Percentiles rank a stretch among this genome's conserved stretches.
Conservation (phyloP, 192 early-diverging fungal species). For the Allomyces arbusculus region DNA sequence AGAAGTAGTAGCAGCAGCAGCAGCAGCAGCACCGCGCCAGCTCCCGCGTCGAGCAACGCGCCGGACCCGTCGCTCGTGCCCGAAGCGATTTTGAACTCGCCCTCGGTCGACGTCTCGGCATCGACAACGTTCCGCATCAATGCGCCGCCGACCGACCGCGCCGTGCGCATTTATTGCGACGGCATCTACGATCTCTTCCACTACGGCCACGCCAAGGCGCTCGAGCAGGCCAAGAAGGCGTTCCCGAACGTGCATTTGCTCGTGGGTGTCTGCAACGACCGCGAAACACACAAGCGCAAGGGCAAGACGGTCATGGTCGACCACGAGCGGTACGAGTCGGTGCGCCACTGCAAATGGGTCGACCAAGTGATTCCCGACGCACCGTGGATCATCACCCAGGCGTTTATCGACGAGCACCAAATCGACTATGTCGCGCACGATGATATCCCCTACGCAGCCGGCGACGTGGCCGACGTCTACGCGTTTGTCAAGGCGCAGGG, state of each 20-base stretch:
- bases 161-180: constrained; percentile 64
- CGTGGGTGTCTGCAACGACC: constrained; percentile 50
- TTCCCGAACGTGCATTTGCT: constrained; percentile 55
- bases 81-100: not conserved
- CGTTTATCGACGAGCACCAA: constrained; percentile 49
- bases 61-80: no score
- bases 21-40: no score
- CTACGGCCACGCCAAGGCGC: constrained; percentile 56
- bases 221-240: constrained; percentile 66
- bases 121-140: constrained; percentile 30
- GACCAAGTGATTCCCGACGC: constrained; percentile 57
- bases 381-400: constrained; percentile 55
- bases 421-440: constrained; percentile 75
- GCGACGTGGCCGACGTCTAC: constrained; percentile 52
- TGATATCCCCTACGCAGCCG: constrained; percentile 50
- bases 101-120: not conserved
- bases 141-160: constrained; percentile 40
- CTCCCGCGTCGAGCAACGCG: no score
- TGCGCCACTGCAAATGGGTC: constrained; percentile 69
- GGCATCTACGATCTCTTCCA: constrained; percentile 74
- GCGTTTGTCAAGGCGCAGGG: constrained; percentile 59
- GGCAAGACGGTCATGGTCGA: constrained; percentile 67
- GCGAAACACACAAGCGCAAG: constrained; percentile 50
- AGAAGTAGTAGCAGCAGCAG: no score
- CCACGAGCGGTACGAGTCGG: constrained; percentile 50